A percentile compares a stretch with the other conserved stretches of the same genome.
Evolutionary conservation across 2,329 filamentous ascomycete genomes (phyloP).

Genomic region (Diaporthe australafricana): DNA sequence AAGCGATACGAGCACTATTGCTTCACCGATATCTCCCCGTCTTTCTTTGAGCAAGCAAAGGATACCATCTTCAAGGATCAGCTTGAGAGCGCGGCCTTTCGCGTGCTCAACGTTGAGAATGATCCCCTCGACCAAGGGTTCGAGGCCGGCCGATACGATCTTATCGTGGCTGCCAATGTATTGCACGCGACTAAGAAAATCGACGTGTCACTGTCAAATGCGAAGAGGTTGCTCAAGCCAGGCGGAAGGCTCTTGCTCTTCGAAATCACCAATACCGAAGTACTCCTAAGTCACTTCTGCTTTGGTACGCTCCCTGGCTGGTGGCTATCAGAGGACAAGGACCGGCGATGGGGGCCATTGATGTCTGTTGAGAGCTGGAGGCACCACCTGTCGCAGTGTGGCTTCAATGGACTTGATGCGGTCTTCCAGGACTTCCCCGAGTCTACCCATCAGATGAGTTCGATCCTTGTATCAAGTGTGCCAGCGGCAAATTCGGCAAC

Average conservation of each 20-base stretch:
- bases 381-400: constrained; percentile 36
- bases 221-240: constrained; percentile 44
- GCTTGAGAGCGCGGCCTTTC: constrained; percentile 45
- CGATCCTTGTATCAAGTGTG: constrained; percentile 41
- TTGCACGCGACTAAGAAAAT: constrained; percentile 47
- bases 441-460: constrained; percentile 35
- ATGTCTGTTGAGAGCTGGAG: constrained; percentile 43
- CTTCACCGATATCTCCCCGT: constrained; percentile 54
- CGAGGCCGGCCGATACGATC: constrained; percentile 42
- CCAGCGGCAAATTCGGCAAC: background rate
- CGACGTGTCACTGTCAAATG: constrained; percentile 42
- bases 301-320: constrained; percentile 48
- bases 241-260: constrained; percentile 47
- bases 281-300: constrained; percentile 39
- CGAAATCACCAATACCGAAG: constrained; percentile 42
- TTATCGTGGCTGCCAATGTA: constrained; percentile 48
- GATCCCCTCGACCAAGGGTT: constrained; percentile 45
- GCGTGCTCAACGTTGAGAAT: constrained; percentile 49
- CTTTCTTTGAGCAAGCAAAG: constrained; percentile 51
- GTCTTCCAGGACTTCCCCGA: constrained; percentile 42
- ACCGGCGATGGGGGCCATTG: constrained; percentile 42
- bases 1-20: constrained; percentile 44
- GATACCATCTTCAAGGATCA: constrained; percentile 41
- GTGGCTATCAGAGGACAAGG: constrained; percentile 47
- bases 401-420: constrained; percentile 41